Evolutionary conservation across 495 filamentous ascomycete genomes (phyloP).

Genomic region (Penicillium maclennaniae): DNA sequence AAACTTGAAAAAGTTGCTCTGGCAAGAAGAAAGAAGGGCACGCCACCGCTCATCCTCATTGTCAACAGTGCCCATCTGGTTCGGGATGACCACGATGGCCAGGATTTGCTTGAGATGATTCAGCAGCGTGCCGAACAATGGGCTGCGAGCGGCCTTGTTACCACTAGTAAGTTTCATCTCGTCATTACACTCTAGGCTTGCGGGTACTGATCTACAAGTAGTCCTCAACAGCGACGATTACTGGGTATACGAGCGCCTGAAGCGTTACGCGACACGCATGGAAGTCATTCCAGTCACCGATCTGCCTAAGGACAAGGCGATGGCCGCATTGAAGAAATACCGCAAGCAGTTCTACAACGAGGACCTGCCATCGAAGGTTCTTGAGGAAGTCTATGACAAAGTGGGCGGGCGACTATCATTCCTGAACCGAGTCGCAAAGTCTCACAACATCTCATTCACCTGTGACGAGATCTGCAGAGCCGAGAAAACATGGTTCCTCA

Average conservation of each 20-base stretch:
- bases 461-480: slow-evolving; percentile 73
- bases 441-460: slow-evolving; percentile 67
- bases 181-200: not conserved
- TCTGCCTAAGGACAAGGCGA: slow-evolving; percentile 70
- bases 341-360: slow-evolving; percentile 67
- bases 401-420: slow-evolving; percentile 86
- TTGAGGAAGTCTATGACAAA: slow-evolving; percentile 75
- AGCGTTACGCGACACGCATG: slow-evolving; percentile 87
- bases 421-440: slow-evolving; percentile 81
- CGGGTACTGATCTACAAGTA: slow-evolving; percentile 8
- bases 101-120: slow-evolving; percentile 86
- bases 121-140: slow-evolving; percentile 95
- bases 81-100: slow-evolving; percentile 84
- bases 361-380: slow-evolving; percentile 42
- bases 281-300: slow-evolving; percentile 81
- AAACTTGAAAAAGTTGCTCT: slow-evolving; percentile 95
- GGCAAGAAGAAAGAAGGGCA: slow-evolving; percentile 52
- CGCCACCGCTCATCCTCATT: slow-evolving; percentile 73
- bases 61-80: slow-evolving; percentile 89
- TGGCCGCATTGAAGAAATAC: slow-evolving; percentile 70
- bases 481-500: slow-evolving; percentile 93
- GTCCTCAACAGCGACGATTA: slow-evolving; percentile 95
- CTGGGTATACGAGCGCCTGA: slow-evolving; percentile 94
- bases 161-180: slow-evolving; percentile 48
- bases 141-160: slow-evolving; percentile 85